Percentiles rank a stretch among this genome's conserved stretches.
Conservation (phyloP, 2,329 filamentous ascomycete species). For the Eurotiales sp. region DNA sequence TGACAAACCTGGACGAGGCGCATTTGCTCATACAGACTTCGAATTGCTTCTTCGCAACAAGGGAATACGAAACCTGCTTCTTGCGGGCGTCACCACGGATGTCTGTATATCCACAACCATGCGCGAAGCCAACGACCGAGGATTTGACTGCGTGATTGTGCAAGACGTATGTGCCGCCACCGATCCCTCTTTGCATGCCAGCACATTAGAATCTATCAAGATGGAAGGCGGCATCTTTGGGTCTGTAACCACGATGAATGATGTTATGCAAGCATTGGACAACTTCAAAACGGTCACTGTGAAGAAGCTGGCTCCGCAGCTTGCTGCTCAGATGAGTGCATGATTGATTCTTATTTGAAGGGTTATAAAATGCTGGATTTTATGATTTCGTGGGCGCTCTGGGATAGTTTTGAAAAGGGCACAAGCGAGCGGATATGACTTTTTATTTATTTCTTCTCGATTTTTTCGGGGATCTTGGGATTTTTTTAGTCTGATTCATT, state of each 20-base stretch:
- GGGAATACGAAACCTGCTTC: slow-evolving; percentile 50
- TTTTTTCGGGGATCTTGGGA: not conserved
- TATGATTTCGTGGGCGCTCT: not conserved
- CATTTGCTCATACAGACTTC: slow-evolving; percentile 54
- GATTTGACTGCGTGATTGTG: slow-evolving; percentile 52
- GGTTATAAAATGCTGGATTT: not conserved
- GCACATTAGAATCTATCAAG: slow-evolving; percentile 42
- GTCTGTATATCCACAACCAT: slow-evolving; percentile 55
- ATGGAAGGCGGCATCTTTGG: slow-evolving; percentile 48
- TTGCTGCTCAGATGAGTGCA: slow-evolving; percentile 20
- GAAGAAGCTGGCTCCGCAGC: slow-evolving; percentile 42
- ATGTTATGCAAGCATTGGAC: slow-evolving; percentile 40
- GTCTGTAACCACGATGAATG: slow-evolving; percentile 35
- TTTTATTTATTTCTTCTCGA: not conserved
- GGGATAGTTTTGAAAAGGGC: not conserved
- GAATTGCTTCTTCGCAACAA: slow-evolving; percentile 50
- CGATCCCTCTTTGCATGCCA: slow-evolving; percentile 38
- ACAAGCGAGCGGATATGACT: not conserved
- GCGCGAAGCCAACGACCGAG: slow-evolving; percentile 54
- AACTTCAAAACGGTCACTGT: slow-evolving; percentile 39
- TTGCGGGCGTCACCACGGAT: slow-evolving; percentile 55
- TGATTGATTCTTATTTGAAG: not conserved
- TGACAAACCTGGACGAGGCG: slow-evolving; percentile 53
- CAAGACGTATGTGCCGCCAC: slow-evolving; percentile 48
- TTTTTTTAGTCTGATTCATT: not conserved